Conservation (phyloP, 1,139 yeast species). For the Diutina siamensis region DNA sequence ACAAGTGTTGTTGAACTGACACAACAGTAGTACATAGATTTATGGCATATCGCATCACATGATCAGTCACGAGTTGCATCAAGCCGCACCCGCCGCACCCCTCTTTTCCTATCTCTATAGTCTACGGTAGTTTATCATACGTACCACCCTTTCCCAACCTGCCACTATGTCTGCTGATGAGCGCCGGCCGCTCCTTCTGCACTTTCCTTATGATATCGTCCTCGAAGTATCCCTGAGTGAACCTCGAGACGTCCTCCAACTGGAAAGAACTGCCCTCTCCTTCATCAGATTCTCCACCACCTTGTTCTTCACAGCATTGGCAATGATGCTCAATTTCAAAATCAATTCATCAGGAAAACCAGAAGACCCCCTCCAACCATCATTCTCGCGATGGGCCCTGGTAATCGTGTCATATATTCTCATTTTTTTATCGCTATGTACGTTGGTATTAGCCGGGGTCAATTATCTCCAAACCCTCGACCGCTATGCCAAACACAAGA, state of each 20-base stretch:
- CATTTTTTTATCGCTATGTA: constrained; percentile 26
- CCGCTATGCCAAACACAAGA: constrained; percentile 32
- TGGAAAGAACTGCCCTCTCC: constrained; percentile 45
- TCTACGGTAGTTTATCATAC: too few species aligned
- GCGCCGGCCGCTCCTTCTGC: constrained; percentile 1
- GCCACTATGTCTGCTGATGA: background rate
- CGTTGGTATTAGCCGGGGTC: constrained; percentile 28
- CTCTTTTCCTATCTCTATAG: too few species aligned
- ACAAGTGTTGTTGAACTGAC: too few species aligned
- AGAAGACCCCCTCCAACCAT: constrained; percentile 7
- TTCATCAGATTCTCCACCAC: constrained; percentile 42
- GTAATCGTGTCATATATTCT: constrained; percentile 28
- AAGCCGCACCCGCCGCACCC: background rate
- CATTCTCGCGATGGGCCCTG: constrained; percentile 11
- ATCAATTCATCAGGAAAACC: constrained; percentile 21
- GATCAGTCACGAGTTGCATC: background rate
- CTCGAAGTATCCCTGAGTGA: constrained; percentile 21
- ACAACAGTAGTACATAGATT: too few species aligned
- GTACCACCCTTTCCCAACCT: background rate
- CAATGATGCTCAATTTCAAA: constrained; percentile 39
- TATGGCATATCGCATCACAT: background rate
- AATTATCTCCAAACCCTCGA: constrained; percentile 38
- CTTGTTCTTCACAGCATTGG: constrained; percentile 39
- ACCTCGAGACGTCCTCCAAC: constrained; percentile 52
- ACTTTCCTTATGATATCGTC: constrained; percentile 17